These are phyloP conservation scores for Myxozyma udenii DNA, from an alignment of 805 yeast species.

Conservation along the genomic window DNA sequence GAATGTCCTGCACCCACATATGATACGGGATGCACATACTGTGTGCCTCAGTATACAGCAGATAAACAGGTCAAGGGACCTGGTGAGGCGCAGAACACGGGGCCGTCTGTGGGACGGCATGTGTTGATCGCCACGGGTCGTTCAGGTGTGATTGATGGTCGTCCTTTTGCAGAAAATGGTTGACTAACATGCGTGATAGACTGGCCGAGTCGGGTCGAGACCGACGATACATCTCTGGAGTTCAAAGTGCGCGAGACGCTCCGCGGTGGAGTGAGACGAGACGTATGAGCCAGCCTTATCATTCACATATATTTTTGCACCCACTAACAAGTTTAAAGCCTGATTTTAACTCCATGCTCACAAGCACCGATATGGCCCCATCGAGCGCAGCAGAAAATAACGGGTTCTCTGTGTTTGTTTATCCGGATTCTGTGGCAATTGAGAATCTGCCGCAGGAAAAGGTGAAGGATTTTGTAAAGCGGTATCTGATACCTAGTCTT, in stretches of 20 bases:
- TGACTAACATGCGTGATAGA: too few species aligned
- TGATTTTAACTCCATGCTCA: slow-evolving; percentile 23
- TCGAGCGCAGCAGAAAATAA: neutral
- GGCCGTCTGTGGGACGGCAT: slow-evolving; percentile 55
- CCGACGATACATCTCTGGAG: slow-evolving; percentile 5
- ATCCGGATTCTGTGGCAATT: slow-evolving; percentile 50
- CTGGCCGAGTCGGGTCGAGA: neutral
- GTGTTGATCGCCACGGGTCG: slow-evolving; percentile 52
- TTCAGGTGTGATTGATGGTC: slow-evolving; percentile 27
- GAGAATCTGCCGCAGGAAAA: slow-evolving; percentile 25
- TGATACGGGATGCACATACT: slow-evolving; percentile 64
- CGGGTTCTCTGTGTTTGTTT: slow-evolving; percentile 44
- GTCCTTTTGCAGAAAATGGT: neutral
- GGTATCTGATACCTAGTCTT: slow-evolving; percentile 27
- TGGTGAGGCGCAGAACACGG: slow-evolving; percentile 47
- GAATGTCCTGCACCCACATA: slow-evolving; percentile 51
- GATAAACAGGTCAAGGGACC: slow-evolving; percentile 44
- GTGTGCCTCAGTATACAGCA: slow-evolving; percentile 48
- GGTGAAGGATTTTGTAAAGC: slow-evolving; percentile 12
- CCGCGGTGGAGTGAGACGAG: slow-evolving; percentile 12
- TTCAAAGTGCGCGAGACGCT: slow-evolving; percentile 13
- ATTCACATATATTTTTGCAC: neutral
- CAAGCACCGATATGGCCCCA: slow-evolving; percentile 14
- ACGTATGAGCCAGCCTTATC: slow-evolving; percentile 3
- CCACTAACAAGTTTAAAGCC: slow-evolving; percentile 5